Percentiles rank a stretch among this genome's conserved stretches.
Conservation (phyloP, 1,139 yeast species). For the Pichia sorboxylosa region DNA sequence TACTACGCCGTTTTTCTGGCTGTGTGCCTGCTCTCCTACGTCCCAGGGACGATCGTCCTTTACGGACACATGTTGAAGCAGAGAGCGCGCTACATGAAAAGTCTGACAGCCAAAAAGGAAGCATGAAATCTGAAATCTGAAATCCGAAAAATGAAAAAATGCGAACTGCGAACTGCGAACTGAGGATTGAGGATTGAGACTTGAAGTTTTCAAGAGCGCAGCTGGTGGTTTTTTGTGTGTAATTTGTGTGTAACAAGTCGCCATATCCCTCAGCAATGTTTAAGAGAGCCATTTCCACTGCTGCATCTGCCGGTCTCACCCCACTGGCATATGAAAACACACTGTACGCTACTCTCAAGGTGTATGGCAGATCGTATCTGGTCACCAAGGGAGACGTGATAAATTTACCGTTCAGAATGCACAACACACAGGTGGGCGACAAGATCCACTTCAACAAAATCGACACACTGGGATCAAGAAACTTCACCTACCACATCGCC, state of each 20-base stretch:
- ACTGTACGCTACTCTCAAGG: constrained; percentile 70
- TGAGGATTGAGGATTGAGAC: too few species aligned
- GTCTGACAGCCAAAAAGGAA: too few species aligned
- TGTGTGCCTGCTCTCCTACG: constrained; percentile 43
- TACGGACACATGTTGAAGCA: constrained; percentile 85
- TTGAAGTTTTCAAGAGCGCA: not conserved
- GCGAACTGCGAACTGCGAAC: too few species aligned
- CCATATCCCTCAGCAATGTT: constrained; percentile 1
- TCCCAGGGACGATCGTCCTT: constrained; percentile 79
- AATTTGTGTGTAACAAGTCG: not conserved
- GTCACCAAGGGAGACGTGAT: constrained; percentile 87
- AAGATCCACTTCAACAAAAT: constrained; percentile 60
- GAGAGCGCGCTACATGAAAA: too few species aligned
- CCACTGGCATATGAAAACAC: constrained; percentile 49
- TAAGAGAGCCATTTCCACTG: constrained; percentile 5
- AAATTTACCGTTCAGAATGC: constrained; percentile 64
- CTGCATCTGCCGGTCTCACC: constrained; percentile 2
- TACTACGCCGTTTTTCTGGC: constrained; percentile 9
- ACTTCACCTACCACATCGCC: constrained; percentile 50
- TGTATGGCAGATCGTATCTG: constrained; percentile 77
- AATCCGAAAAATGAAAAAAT: too few species aligned
- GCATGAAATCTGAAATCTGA: too few species aligned
- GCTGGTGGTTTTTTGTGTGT: too few species aligned
- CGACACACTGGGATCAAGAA: constrained; percentile 74
- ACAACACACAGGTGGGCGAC: constrained; percentile 74